A percentile compares a stretch with the other conserved stretches of the same genome.
Conservation (phyloP, 2,329 filamentous ascomycete species). For the Paraphaeosphaeria sporulosa region DNA sequence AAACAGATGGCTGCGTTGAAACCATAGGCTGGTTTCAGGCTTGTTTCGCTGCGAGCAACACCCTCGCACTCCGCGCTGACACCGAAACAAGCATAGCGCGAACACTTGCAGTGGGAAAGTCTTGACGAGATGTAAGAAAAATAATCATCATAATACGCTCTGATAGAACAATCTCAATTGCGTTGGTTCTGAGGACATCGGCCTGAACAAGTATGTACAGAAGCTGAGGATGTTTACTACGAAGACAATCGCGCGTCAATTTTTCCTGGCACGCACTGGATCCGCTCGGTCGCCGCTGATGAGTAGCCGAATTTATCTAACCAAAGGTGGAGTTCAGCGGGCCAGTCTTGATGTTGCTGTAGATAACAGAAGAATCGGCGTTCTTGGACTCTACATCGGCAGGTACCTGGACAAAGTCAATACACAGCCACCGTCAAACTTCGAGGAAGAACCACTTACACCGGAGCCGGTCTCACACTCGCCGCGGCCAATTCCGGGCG, state of each 20-base stretch:
- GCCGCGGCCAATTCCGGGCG: conserved; percentile 34
- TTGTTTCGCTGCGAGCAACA: conserved; percentile 7
- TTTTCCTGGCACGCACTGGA: background rate
- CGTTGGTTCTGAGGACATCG: background rate
- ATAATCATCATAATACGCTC: background rate
- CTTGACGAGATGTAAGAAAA: background rate
- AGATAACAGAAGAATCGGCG: conserved; percentile 23
- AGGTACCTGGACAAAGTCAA: conserved; percentile 14
- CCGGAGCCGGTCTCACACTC: conserved; percentile 20
- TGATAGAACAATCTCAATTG: background rate
- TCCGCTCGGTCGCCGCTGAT: background rate
- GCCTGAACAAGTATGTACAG: conserved; percentile 5
- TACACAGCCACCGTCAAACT: background rate
- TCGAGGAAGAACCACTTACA: background rate
- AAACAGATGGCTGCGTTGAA: conserved; percentile 2
- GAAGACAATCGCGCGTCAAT: background rate
- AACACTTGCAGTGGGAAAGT: background rate
- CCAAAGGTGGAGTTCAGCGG: conserved; percentile 16
- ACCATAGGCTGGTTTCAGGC: conserved; percentile 7
- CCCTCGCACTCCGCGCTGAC: background rate
- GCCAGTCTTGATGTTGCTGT: conserved; percentile 25
- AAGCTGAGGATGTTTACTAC: background rate
- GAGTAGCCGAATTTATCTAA: conserved; percentile 2
- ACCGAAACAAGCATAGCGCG: conserved; percentile 1
- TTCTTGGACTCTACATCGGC: conserved; percentile 25